Conservation (phyloP, 352 stramenopile genomes). For the Globisporangium iwayamae region DNA sequence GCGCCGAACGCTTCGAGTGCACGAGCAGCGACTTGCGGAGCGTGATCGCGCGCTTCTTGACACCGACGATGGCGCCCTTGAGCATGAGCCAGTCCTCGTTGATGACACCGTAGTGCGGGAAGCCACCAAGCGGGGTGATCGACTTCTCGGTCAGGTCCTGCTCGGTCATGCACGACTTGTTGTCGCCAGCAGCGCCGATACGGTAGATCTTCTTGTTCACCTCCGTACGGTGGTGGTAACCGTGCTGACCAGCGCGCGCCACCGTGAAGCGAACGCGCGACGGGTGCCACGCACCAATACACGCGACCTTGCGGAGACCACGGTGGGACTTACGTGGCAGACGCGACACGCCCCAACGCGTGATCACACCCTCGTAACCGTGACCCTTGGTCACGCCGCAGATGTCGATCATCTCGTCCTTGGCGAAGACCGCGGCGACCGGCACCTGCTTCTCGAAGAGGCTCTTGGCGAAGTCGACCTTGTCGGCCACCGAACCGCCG, state of each 20-base stretch:
- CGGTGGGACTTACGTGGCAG: slow-evolving; percentile 99
- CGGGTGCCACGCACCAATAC: slow-evolving; percentile 99
- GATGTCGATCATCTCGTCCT: slow-evolving; percentile 99
- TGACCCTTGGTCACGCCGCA: slow-evolving; percentile 99
- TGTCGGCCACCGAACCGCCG: slow-evolving; percentile 94
- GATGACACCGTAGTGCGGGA: slow-evolving; percentile 99
- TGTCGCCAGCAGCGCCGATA: slow-evolving; percentile 91
- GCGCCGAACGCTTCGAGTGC: slow-evolving; percentile 95
- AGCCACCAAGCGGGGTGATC: slow-evolving; percentile 99
- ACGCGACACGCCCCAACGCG: slow-evolving; percentile 98
- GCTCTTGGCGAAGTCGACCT: slow-evolving; percentile 99
- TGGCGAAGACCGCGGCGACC: slow-evolving; percentile 92
- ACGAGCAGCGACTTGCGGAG: slow-evolving; percentile 98
- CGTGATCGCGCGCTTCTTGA: slow-evolving; percentile 99
- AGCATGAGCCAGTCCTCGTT: slow-evolving; percentile 99
- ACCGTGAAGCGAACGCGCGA: slow-evolving; percentile 98
- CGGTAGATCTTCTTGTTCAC: slow-evolving; percentile 99
- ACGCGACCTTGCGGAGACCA: slow-evolving; percentile 99
- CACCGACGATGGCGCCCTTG: slow-evolving; percentile 97
- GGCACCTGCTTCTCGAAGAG: slow-evolving; percentile 99
- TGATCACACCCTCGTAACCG: slow-evolving; percentile 98
- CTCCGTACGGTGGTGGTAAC: slow-evolving; percentile 99
- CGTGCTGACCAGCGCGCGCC: slow-evolving; percentile 98
- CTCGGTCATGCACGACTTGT: slow-evolving; percentile 97
- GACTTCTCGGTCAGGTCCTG: slow-evolving; percentile 99